Conservation (phyloP, 805 yeast species). For the Limtongia smithiae region DNA sequence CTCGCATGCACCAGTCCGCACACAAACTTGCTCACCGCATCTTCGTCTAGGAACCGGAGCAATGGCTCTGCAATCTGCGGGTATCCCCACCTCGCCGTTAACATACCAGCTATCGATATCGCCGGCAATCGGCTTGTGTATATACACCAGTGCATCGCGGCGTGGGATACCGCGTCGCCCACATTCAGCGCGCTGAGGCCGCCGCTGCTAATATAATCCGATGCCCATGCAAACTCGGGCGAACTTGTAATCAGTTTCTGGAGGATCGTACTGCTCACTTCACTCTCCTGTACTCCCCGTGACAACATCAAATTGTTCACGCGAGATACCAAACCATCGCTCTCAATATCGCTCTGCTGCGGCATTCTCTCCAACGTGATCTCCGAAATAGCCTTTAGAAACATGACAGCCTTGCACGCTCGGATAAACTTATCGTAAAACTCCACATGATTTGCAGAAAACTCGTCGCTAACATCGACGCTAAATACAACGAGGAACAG, state of each 20-base stretch:
- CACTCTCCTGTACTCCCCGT: too few species aligned
- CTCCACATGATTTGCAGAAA: slow-evolving; percentile 9
- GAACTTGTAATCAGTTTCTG: neutral
- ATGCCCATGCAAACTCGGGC: too few species aligned
- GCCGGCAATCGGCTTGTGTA: slow-evolving; percentile 2
- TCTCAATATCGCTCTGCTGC: neutral
- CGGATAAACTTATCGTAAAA: slow-evolving; percentile 10
- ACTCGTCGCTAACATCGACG: slow-evolving; percentile 17
- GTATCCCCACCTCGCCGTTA: slow-evolving; percentile 1
- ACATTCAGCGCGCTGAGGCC: too few species aligned
- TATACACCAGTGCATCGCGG: slow-evolving; percentile 8
- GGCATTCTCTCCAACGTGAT: neutral
- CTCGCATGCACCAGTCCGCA: slow-evolving; percentile 16
- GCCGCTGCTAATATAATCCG: too few species aligned
- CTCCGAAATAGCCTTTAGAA: slow-evolving; percentile 11
- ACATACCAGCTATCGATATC: slow-evolving; percentile 11
- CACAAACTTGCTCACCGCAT: slow-evolving; percentile 14
- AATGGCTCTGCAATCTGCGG: neutral
- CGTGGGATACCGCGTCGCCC: slow-evolving; percentile 15
- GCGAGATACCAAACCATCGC: slow-evolving; percentile 1
- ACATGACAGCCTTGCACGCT: neutral
- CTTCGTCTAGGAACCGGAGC: slow-evolving; percentile 5
- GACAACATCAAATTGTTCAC: slow-evolving; percentile 5
- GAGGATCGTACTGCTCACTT: neutral
- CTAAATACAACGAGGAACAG: slow-evolving; percentile 18